Conservation (phyloP, 306 rosid genomes). For the Bauhinia variegata region DNA sequence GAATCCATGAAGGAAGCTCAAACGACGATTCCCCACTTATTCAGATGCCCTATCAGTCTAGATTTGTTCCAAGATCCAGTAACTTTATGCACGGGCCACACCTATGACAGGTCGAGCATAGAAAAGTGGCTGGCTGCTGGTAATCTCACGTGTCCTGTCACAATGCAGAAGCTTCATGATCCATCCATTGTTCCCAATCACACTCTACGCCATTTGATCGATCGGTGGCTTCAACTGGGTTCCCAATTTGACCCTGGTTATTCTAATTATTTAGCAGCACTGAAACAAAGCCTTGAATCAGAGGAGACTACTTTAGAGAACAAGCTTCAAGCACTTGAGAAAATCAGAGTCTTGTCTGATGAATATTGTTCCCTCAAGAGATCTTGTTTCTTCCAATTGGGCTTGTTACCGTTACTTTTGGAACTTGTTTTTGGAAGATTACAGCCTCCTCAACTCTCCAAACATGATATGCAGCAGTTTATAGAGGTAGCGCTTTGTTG, state of each 20-base stretch:
- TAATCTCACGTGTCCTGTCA: conserved; percentile 87
- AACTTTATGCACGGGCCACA: conserved; percentile 82
- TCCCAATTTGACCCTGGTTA: conserved; percentile 44
- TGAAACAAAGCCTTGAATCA: conserved; percentile 58
- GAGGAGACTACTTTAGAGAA: conserved; percentile 38
- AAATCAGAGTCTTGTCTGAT: conserved; percentile 44
- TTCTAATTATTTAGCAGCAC: conserved; percentile 50
- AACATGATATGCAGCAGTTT: conserved; percentile 34
- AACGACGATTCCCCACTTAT: conserved; percentile 65
- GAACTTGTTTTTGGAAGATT: conserved; percentile 53
- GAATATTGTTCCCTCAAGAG: conserved; percentile 46
- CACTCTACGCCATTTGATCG: conserved; percentile 76
- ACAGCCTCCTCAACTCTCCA: conserved; percentile 37
- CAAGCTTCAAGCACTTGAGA: conserved; percentile 60
- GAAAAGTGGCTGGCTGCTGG: conserved; percentile 78
- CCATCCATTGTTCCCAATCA: conserved; percentile 76
- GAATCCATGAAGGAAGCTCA: conserved; percentile 55
- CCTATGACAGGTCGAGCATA: conserved; percentile 83
- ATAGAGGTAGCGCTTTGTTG: conserved; percentile 64
- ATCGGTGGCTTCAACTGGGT: conserved; percentile 64
- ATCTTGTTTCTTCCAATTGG: conserved; percentile 60
- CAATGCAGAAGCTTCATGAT: conserved; percentile 90
- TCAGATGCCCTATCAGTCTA: conserved; percentile 83
- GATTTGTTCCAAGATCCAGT: conserved; percentile 88
- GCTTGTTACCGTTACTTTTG: conserved; percentile 69